These are phyloP conservation scores for Ajuga chamaepitys DNA, from an alignment of 257 asterid species.

Conservation along the genomic window DNA sequence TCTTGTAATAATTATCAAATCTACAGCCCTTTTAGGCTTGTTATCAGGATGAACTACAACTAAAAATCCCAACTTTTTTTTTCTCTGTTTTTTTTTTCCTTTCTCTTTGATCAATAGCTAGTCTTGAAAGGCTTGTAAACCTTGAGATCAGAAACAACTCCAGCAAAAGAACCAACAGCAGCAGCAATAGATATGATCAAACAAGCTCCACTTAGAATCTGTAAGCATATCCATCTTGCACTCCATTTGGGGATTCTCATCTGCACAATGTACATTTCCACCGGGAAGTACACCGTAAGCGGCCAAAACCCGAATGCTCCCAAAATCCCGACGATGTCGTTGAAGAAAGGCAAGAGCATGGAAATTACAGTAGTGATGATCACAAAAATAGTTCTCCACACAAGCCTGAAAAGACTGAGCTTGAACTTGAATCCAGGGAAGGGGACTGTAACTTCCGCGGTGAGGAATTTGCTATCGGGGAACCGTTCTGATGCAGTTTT, in stretches of 20 bases:
- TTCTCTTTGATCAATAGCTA: slow-evolving; percentile 12
- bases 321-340: slow-evolving; percentile 70
- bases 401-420: slow-evolving; percentile 49
- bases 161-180: slow-evolving; percentile 67
- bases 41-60: slow-evolving; percentile 23
- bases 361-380: slow-evolving; percentile 56
- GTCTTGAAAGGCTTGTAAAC: slow-evolving; percentile 55
- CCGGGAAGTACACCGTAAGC: slow-evolving; percentile 74
- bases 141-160: slow-evolving; percentile 62
- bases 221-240: slow-evolving; percentile 49
- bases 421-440: slow-evolving; percentile 35
- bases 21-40: slow-evolving; percentile 16
- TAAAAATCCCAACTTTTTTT: neutral
- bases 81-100: neutral
- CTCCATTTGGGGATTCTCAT: slow-evolving; percentile 70
- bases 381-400: slow-evolving; percentile 70
- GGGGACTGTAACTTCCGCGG: slow-evolving; percentile 39
- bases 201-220: slow-evolving; percentile 51
- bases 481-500: slow-evolving; percentile 38
- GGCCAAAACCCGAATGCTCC: slow-evolving; percentile 97
- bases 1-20: slow-evolving; percentile 1
- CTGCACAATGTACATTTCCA: slow-evolving; percentile 78
- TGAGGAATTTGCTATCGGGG: slow-evolving; percentile 44
- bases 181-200: slow-evolving; percentile 58
- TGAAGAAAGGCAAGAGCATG: slow-evolving; percentile 81